Percentiles rank a stretch among this genome's conserved stretches.
These are phyloP conservation scores for Suhomyces sp. DNA, from an alignment of 805 yeast species.

Conservation along the genomic window DNA sequence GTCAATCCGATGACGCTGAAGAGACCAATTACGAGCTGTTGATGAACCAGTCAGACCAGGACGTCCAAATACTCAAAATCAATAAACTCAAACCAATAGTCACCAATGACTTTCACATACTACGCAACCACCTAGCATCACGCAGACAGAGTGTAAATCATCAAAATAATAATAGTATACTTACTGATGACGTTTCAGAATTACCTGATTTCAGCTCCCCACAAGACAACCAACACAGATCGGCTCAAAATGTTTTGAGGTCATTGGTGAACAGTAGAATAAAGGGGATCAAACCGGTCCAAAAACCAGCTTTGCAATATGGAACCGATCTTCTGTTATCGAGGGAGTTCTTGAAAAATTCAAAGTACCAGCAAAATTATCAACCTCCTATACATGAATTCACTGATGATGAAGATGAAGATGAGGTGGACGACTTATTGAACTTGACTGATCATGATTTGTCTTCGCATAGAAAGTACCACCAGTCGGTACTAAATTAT, in stretches of 20 bases:
- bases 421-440: neutral
- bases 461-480: slow-evolving; percentile 23
- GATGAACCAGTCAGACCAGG: neutral
- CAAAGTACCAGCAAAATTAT: slow-evolving; percentile 31
- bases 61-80: neutral
- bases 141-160: neutral
- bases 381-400: slow-evolving; percentile 13
- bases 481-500: slow-evolving; percentile 9
- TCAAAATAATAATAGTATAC: slow-evolving; percentile 9
- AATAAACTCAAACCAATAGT: neutral
- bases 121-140: neutral
- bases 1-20: neutral
- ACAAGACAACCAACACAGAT: neutral
- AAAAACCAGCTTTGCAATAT: slow-evolving; percentile 19
- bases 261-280: neutral
- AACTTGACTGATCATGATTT: slow-evolving; percentile 1
- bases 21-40: neutral
- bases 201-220: neutral
- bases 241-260: neutral
- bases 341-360: slow-evolving; percentile 10
- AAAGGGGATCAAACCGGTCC: neutral
- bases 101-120: slow-evolving; percentile 8
- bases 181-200: slow-evolving; percentile 6
- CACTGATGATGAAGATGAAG: neutral
- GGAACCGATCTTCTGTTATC: slow-evolving; percentile 32